A percentile compares a stretch with the other conserved stretches of the same genome.
Evolutionary conservation across 331 rosid genomes (phyloP).

Genomic region (Quercus phellos): DNA sequence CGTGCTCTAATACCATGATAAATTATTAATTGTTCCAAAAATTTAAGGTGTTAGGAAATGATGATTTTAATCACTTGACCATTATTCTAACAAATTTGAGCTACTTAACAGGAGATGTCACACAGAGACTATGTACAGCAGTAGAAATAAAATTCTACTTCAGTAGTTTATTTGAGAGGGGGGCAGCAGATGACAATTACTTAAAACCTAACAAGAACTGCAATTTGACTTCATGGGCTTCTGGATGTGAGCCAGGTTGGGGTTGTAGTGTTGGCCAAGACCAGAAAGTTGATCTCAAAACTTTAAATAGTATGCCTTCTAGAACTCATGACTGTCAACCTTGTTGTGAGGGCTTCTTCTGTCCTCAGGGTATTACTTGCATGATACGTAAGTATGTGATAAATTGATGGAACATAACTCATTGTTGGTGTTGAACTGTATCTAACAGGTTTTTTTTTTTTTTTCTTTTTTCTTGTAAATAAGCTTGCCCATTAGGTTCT

Average conservation of each 20-base stretch:
- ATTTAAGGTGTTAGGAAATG: too few relatives aligned
- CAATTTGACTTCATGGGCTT: slow-evolving; percentile 62
- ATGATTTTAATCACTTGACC: too few relatives aligned
- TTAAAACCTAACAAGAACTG: slow-evolving; percentile 68
- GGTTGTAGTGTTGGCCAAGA: slow-evolving; percentile 42
- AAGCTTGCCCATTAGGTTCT: slow-evolving; percentile 88
- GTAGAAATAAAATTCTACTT: slow-evolving; percentile 63
- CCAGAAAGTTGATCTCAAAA: slow-evolving; percentile 40
- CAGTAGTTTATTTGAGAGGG: slow-evolving; percentile 27
- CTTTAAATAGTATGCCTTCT: slow-evolving; percentile 30
- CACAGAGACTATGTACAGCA: slow-evolving; percentile 48
- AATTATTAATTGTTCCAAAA: too few relatives aligned
- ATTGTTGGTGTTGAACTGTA: background rate
- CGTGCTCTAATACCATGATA: too few relatives aligned
- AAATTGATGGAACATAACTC: slow-evolving; percentile 1
- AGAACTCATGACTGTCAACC: slow-evolving; percentile 54
- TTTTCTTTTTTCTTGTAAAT: slow-evolving; percentile 22
- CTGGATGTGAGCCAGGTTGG: slow-evolving; percentile 93
- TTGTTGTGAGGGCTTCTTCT: slow-evolving; percentile 86
- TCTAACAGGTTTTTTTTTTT: slow-evolving; percentile 1
- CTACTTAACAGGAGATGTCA: slow-evolving; percentile 55
- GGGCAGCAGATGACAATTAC: slow-evolving; percentile 16
- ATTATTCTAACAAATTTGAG: background rate
- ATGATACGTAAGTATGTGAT: slow-evolving; percentile 77
- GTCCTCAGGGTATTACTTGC: slow-evolving; percentile 81